Evolutionary conservation across 306 rosid species (phyloP), one percentile per base, ranked within the genome.

Genomic region (Lathyrus tuberosus): DNA sequence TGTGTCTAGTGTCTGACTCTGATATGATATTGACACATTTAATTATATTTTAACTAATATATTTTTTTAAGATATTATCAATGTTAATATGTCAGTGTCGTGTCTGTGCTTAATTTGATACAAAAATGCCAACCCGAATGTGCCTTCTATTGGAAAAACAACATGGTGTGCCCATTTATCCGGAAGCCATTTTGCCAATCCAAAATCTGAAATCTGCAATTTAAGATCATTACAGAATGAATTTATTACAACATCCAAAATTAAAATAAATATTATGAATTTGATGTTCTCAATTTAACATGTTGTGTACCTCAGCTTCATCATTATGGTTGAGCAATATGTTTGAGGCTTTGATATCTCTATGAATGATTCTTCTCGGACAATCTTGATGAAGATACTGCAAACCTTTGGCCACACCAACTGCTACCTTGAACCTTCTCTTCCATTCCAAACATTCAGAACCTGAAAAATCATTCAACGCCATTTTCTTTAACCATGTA

Each of bases 341-440:
- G 73, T 95, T 95, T 8, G 99, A 95, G 82, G 99, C 99, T 76
- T 91, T 95, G 70, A 95, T 89, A 76, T 95, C 99, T 74, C 99
- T 77, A 43, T 95, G 99, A 78, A 95, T 95, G 65, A 95, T 87
- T 65, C 99, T 82, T 76, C 92, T 86, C 13, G 87, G 97, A 68
- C 99, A 89, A 35, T 89, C 88, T 20, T 85, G 84, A 77, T 95
- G 99, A 38, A 95, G 96, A 80, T 91, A 95, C n/a, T 33, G 74
- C 76, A 95, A 72, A 8, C 99, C 99, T 69, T 89, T 76, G 22
- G 99, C 99, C 24, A 95, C 87, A 1, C 97, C 97, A 73, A 83
- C 3, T 52, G 97, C 97, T 49, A 89, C 89, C 84, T 86, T 87
- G 77, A 83, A 91, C 78, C 99, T 83, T 57, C 48, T 67, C 48